phyloP scores from a whole-genome alignment of 2,329 filamentous ascomycete species.

The Aspergillus tamarii region DNA sequence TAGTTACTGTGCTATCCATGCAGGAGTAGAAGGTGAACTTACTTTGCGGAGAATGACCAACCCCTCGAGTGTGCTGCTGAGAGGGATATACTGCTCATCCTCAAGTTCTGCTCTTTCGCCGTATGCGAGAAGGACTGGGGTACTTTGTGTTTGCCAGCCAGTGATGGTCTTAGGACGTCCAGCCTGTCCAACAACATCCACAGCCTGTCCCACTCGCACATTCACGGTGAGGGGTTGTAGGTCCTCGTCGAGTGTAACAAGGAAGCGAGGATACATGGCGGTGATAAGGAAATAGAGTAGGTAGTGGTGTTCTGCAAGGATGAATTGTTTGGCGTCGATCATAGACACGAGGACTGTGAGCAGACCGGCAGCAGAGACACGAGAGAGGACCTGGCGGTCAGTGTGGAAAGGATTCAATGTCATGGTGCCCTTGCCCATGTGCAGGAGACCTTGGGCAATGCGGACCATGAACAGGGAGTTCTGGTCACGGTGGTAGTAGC shows the following conservation, averaged over 20 bases:
- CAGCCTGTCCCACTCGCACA: slow-evolving; percentile 94
- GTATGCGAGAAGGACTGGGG: slow-evolving; percentile 91
- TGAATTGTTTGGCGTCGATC: slow-evolving; percentile 91
- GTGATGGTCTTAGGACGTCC: slow-evolving; percentile 98
- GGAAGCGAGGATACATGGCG: slow-evolving; percentile 94
- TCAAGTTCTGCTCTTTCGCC: slow-evolving; percentile 96
- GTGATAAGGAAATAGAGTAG: slow-evolving; percentile 96
- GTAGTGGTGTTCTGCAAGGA: slow-evolving; percentile 77
- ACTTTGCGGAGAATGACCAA: slow-evolving; percentile 97
- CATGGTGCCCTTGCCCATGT: slow-evolving; percentile 99
- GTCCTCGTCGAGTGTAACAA: slow-evolving; percentile 93
- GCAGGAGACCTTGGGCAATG: slow-evolving; percentile 93
- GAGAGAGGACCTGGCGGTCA: slow-evolving; percentile 91
- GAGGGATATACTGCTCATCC: slow-evolving; percentile 93
- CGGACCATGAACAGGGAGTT: slow-evolving; percentile 98
- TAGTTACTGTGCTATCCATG: slow-evolving; percentile 22
- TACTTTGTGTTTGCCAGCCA: slow-evolving; percentile 99
- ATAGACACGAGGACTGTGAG: slow-evolving; percentile 88
- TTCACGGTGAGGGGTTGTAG: slow-evolving; percentile 93
- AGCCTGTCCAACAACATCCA: slow-evolving; percentile 96
- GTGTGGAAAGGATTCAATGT: slow-evolving; percentile 99
- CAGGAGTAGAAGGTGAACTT: slow-evolving; percentile 38
- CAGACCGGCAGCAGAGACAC: slow-evolving; percentile 85
- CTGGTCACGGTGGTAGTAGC: slow-evolving; percentile 96
- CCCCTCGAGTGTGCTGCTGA: slow-evolving; percentile 90